Conservation (phyloP, 305 asterid genomes). For the Striga hermonthica region DNA sequence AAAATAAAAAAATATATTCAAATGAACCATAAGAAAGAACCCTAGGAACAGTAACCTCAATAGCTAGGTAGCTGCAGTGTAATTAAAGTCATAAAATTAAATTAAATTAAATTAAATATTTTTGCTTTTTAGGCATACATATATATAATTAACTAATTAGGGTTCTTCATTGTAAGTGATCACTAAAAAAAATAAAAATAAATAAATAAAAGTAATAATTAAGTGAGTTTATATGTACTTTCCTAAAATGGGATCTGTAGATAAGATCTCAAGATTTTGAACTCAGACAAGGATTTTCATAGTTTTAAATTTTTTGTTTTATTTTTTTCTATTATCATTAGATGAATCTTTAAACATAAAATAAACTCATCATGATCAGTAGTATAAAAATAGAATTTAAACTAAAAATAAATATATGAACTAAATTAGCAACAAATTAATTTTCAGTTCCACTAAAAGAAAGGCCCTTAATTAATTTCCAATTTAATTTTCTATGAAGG, state of each 20-base stretch:
- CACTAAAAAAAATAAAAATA: background rate
- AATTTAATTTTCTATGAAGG: background rate
- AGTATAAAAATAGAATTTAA: background rate
- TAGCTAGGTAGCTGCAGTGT: background rate
- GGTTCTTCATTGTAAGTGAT: slow-evolving; percentile 25
- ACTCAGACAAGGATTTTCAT: background rate
- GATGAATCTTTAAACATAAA: background rate
- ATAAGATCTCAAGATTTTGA: slow-evolving; percentile 23
- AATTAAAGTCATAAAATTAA: background rate
- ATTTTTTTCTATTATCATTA: background rate
- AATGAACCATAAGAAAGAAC: slow-evolving; percentile 24
- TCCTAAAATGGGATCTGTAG: slow-evolving; percentile 28
- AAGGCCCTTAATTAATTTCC: background rate
- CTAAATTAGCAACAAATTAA: background rate
- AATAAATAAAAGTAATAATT: background rate
- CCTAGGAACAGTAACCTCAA: slow-evolving; percentile 30
- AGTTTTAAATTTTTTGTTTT: too few species aligned
- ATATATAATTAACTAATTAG: slow-evolving; percentile 28
- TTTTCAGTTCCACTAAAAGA: too few species aligned
- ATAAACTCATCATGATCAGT: background rate
- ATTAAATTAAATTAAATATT: slow-evolving; percentile 17
- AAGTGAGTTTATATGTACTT: slow-evolving; percentile 13
- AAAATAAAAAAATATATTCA: background rate
- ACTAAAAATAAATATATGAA: background rate
- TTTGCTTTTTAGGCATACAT: slow-evolving; percentile 10